These are phyloP conservation scores for Xylariaceae sp. DNA, from an alignment of 2,329 filamentous ascomycete species.

Conservation along the genomic window DNA sequence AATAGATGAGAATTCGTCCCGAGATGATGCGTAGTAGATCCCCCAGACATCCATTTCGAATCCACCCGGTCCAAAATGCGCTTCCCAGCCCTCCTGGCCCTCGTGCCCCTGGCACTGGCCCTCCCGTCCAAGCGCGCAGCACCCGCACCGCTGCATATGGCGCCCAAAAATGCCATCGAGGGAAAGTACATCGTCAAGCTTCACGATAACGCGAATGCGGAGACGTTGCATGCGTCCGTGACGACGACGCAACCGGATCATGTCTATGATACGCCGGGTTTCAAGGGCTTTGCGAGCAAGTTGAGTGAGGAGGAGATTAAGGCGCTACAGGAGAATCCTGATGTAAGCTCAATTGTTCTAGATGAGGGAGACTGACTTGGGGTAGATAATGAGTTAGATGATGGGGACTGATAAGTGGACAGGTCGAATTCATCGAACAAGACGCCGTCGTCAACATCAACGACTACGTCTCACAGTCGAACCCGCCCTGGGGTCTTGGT, in stretches of 20 bases:
- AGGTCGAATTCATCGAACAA: conserved; percentile 36
- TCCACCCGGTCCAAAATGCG: conserved; percentile 23
- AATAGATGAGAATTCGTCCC: conserved; percentile 24
- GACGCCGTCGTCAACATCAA: conserved; percentile 32
- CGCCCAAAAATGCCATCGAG: conserved; percentile 29
- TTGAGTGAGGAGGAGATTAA: conserved; percentile 40
- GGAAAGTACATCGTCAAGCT: conserved; percentile 44
- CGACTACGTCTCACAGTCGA: conserved; percentile 32
- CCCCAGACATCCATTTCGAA: conserved; percentile 12
- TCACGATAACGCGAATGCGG: conserved; percentile 33
- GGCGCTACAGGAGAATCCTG: conserved; percentile 35
- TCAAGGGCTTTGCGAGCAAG: conserved; percentile 40
- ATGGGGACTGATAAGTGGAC: conserved; percentile 10
- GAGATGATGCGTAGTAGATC: too few species aligned
- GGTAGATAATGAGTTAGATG: not conserved
- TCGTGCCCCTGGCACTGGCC: conserved; percentile 30
- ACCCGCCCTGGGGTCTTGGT: conserved; percentile 41
- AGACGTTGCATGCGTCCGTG: conserved; percentile 29
- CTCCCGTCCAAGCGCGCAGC: conserved; percentile 30
- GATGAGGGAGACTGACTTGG: conserved; percentile 23
- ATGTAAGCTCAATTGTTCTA: too few species aligned
- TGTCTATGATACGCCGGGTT: conserved; percentile 30
- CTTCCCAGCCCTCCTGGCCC: conserved; percentile 22
- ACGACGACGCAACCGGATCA: conserved; percentile 32
- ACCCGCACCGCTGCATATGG: conserved; percentile 31